Conservation (phyloP, 257 asterid genomes). For the Solanum chilense region DNA sequence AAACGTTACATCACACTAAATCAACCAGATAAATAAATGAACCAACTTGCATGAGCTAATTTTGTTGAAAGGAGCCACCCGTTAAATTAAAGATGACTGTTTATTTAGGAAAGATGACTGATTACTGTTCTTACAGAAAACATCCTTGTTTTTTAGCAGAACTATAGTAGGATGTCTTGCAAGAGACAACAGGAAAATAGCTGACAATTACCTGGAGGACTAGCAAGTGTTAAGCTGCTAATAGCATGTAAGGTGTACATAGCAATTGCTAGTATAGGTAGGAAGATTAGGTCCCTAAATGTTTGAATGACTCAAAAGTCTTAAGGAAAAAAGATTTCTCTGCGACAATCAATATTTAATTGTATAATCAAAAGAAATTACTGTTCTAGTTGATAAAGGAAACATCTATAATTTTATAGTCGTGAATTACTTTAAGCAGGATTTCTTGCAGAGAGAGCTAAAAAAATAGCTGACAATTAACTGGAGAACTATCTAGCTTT, state of each 20-base stretch:
- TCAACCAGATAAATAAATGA: neutral
- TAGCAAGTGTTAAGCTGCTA: neutral
- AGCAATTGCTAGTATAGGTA: neutral
- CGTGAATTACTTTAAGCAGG: neutral
- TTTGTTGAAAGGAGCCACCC: neutral
- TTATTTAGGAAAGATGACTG: neutral
- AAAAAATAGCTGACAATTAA: neutral
- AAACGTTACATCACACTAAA: neutral
- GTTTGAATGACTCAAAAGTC: neutral
- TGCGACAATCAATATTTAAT: neutral
- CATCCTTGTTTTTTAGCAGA: neutral
- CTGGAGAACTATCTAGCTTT: neutral
- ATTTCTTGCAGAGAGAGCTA: neutral
- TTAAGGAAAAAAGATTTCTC: neutral
- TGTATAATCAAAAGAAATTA: neutral
- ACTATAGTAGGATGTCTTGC: neutral
- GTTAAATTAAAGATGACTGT: neutral
- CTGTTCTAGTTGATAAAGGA: neutral
- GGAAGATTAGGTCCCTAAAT: neutral
- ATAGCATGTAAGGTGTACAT: neutral
- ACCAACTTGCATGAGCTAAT: neutral
- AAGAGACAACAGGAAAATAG: neutral
- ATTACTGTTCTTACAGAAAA: neutral
- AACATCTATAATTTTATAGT: neutral
- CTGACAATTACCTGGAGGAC: neutral